Conservation (phyloP, 768 basidiomycete species). For the Suillus luteus region DNA sequence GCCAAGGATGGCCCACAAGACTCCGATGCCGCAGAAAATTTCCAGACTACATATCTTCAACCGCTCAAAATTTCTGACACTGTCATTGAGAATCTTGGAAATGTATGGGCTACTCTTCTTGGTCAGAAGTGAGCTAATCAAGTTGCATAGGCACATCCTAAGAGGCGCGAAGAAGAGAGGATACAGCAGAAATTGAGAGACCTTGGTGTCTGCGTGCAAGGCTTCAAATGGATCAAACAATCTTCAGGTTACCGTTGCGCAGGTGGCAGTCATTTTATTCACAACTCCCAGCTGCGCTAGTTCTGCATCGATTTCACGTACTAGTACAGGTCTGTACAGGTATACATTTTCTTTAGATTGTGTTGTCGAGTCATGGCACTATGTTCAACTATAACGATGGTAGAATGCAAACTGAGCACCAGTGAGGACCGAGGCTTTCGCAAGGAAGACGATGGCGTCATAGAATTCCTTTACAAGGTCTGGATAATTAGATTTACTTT, state of each 20-base stretch:
- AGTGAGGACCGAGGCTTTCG: too few relatives aligned
- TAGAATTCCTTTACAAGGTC: too few relatives aligned
- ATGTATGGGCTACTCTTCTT: not conserved
- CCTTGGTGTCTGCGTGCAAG: conserved; percentile 53
- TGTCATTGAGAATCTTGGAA: not conserved
- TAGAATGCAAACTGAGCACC: too few relatives aligned
- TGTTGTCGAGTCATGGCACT: not conserved
- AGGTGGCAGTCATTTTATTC: conserved; percentile 46
- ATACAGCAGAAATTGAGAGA: conserved; percentile 42
- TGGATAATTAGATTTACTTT: too few relatives aligned
- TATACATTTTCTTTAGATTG: not conserved
- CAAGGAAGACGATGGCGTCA: too few relatives aligned
- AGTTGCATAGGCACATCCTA: conserved; percentile 7
- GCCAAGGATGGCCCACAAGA: not conserved
- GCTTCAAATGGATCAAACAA: conserved; percentile 47
- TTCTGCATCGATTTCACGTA: not conserved
- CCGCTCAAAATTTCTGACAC: conserved; percentile 8
- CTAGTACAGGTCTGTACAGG: too few relatives aligned
- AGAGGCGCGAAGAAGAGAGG: conserved; percentile 29
- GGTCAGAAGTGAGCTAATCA: not conserved
- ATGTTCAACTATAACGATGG: too few relatives aligned
- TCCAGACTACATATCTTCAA: conserved; percentile 11
- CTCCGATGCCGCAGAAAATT: not conserved
- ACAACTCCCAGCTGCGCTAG: conserved; percentile 28
- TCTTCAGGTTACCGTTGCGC: conserved; percentile 45